A percentile compares a stretch with the other conserved stretches of the same genome.
Evolutionary conservation across 805 yeast genomes (phyloP).

Genomic region (Monosporozyma unispora): DNA sequence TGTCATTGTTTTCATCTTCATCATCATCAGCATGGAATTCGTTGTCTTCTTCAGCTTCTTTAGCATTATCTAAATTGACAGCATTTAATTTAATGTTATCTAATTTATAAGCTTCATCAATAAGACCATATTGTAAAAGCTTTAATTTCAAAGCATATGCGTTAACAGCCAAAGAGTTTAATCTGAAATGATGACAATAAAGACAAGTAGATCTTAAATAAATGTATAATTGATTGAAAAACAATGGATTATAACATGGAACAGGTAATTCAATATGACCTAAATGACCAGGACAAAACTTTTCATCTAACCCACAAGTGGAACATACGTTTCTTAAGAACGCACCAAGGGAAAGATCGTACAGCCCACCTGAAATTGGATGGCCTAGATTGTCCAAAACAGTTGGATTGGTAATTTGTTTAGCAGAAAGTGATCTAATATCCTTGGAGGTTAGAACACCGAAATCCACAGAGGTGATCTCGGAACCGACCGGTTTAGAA

Average conservation of each 20-base stretch:
- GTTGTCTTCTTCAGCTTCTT: constrained; percentile 33
- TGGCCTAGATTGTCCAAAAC: constrained; percentile 96
- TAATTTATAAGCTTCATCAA: constrained; percentile 65
- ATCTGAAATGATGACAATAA: constrained; percentile 79
- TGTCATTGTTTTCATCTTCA: constrained; percentile 11
- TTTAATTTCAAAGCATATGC: constrained; percentile 67
- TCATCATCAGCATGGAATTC: constrained; percentile 4
- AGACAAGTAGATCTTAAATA: constrained; percentile 79
- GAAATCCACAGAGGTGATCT: constrained; percentile 86
- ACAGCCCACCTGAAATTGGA: constrained; percentile 87
- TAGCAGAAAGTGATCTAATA: constrained; percentile 79
- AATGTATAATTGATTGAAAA: constrained; percentile 83
- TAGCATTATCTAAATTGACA: constrained; percentile 27
- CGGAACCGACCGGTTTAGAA: constrained; percentile 92
- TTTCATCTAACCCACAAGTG: constrained; percentile 92
- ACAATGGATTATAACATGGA: constrained; percentile 90
- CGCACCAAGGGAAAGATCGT: constrained; percentile 94
- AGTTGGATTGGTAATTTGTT: constrained; percentile 89
- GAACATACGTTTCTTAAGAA: constrained; percentile 81
- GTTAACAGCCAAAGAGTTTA: constrained; percentile 62
- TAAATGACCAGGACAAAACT: constrained; percentile 94
- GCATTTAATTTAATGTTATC: constrained; percentile 45
- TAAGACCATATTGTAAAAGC: constrained; percentile 79
- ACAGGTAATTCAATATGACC: constrained; percentile 97
- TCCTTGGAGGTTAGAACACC: constrained; percentile 76